Percentiles rank a stretch among this genome's conserved stretches.
Evolutionary conservation across 352 stramenopile genomes (phyloP).

Genomic region (Pythium insidiosum): DNA sequence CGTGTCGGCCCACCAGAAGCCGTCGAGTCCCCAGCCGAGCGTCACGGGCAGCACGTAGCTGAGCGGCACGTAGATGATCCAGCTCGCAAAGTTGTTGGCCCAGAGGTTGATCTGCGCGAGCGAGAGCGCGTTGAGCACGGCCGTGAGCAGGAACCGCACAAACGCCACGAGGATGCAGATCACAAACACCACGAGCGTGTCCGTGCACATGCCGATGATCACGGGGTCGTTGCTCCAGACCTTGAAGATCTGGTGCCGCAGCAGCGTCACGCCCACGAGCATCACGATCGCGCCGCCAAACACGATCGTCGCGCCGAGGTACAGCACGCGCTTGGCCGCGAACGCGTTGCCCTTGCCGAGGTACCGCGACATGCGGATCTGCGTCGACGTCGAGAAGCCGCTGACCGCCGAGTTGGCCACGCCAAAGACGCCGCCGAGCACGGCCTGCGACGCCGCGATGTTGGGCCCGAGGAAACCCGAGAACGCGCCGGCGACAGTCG

Average conservation of each 20-base stretch:
- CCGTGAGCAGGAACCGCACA: constrained; percentile 34
- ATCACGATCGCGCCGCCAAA: constrained; percentile 23
- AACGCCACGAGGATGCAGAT: constrained; percentile 45
- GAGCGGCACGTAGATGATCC: constrained; percentile 34
- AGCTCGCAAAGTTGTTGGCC: constrained; percentile 46
- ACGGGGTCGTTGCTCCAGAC: constrained; percentile 36
- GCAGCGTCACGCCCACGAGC: constrained; percentile 21
- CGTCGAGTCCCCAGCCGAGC: constrained; percentile 30
- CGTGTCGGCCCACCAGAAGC: constrained; percentile 43
- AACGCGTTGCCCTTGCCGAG: constrained; percentile 31
- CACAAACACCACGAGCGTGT: constrained; percentile 33
- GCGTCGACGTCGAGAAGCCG: constrained; percentile 35
- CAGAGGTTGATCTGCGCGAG: constrained; percentile 36
- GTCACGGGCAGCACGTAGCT: constrained; percentile 41
- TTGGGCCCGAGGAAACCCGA: constrained; percentile 37
- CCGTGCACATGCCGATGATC: constrained; percentile 34
- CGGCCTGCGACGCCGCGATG: constrained; percentile 33
- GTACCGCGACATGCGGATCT: constrained; percentile 48
- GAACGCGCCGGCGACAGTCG: constrained; percentile 30
- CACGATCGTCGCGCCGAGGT: constrained; percentile 27
- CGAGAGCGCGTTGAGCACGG: constrained; percentile 34
- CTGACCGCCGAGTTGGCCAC: constrained; percentile 36
- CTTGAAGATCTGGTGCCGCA: constrained; percentile 30
- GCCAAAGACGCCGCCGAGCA: constrained; percentile 34
- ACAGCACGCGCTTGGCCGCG: constrained; percentile 34